Base-by-base conservation (phyloP, 1,139 yeast genomes). In the Candida sp. region DNA sequence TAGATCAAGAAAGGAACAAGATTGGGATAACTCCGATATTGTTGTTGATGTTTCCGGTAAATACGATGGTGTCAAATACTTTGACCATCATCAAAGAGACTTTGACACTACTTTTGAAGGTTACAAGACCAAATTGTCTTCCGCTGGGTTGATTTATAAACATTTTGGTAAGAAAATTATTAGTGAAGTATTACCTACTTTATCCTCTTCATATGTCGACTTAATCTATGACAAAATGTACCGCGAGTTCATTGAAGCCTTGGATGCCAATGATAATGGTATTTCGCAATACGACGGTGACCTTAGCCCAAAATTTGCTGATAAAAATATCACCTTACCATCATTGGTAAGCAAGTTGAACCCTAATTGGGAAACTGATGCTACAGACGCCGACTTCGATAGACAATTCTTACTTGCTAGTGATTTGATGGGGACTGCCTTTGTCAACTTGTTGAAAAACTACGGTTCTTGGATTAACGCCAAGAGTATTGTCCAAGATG, bases 191-290 rank as follows among this genome's bases (percentile, higher is more conserved):
- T 63, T 70, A 49, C 35, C 41, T 12, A 44, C 44, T 19, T 60
- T 68, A 11, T 58, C 65, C 9, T 66, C 71, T 34, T 65, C 70
- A 29, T 58, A 69, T 38, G 66, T 87, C 35, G 86, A 84, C 22
- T 65, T 82, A 37, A 68, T 93, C 45, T 88, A 85, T 63, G 75
- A 75, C 42, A 87, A 87, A 62, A 73, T 91, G 12, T 93, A 93
- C 71, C 79, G 80, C 50, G 95, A 87, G 51, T 90, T 93, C 57
- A 73, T 93, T 48, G 99, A 91, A 63, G 84, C 96, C 21, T 76
- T 93, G 43, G 99, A 93, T 68, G 99, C 98, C 45, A 89, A 90
- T 58, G 99, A 93, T 63, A 93, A 93, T 58, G 99, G 99, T 56
- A 81, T 93, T 48, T 76, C 77, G 57, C 85, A 87, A 55, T 89